Evolutionary conservation across 768 basidiomycete genomes (phyloP), one percentile per base, ranked within the genome.

Genomic region (Trametes meyenii): DNA sequence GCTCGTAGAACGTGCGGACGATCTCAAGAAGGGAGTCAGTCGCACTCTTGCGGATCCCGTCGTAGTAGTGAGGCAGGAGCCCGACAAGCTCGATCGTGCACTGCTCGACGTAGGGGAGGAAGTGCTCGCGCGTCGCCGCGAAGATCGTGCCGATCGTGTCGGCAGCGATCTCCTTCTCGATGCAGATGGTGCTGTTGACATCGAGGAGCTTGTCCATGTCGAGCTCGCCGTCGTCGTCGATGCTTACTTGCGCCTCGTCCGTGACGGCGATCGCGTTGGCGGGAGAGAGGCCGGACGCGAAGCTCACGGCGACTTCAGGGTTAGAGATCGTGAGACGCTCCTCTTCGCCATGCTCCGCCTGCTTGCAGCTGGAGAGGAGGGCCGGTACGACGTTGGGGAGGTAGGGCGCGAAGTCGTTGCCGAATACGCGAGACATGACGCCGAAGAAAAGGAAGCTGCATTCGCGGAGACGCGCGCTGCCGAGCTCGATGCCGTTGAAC

Each of bases 401-500:
- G 76, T 94, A 98, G 2, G 83, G 81, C 1, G 94, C 88, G 68
- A 98, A 98, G 69, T 98, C 95, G 59, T 93, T 93, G 50, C 86
- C 92, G 70, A 97, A 99, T 17, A 99, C 94, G 50, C 90, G 85
- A n/a, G 95, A 92, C 91, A 99, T 96, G 64, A 96, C 94, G 58
- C 95, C 94, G 69, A 98, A 98, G 86, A 98, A 98, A 66, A 99
- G 79, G 86, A 97, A 98, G 70, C 89, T 92, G 76, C 95, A 97
- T 74, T 99, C 97, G 69, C 92, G 83, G 62, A 98, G 80, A 62
- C 95, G 83, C 2, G 93, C 87, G 66, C 89, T 92, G 58, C 92
- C 92, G 76, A 94, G 85, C 63, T 89, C 86, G 58, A 95, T 85
- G 48, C 92, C 95, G 65, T 90, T 84, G 81, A 98, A 95, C 2